Evolutionary conservation across 805 yeast species (phyloP).

Genomic region (Starmerella cellae): DNA sequence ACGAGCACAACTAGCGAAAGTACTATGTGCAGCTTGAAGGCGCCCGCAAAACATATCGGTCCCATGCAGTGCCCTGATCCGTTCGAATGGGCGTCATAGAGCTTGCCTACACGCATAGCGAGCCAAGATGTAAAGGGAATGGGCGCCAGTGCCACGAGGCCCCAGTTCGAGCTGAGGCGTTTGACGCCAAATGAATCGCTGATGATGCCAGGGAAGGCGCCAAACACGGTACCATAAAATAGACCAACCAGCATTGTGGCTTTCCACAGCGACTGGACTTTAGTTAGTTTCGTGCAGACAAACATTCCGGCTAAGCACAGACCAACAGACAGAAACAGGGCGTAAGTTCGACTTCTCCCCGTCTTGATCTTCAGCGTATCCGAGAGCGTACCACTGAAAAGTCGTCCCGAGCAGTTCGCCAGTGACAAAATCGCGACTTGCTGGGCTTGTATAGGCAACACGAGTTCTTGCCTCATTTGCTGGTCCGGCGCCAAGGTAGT

Average conservation of each 20-base stretch:
- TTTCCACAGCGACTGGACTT: conserved; percentile 31
- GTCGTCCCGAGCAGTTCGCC: conserved; percentile 53
- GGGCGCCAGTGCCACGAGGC: conserved; percentile 54
- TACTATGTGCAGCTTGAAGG: conserved; percentile 13
- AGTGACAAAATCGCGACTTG: conserved; percentile 64
- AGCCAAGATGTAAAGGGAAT: conserved; percentile 46
- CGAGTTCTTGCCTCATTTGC: conserved; percentile 1
- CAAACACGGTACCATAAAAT: conserved; percentile 61
- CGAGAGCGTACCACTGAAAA: conserved; percentile 49
- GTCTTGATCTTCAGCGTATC: conserved; percentile 42
- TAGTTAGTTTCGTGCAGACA: conserved; percentile 17
- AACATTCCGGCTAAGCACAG: conserved; percentile 41
- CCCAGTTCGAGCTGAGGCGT: conserved; percentile 61
- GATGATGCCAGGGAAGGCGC: conserved; percentile 62
- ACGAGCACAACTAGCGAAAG: conserved; percentile 6
- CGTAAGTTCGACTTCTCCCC: conserved; percentile 36
- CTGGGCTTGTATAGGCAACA: conserved; percentile 39
- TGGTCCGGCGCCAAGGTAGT: background rate
- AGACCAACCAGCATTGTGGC: conserved; percentile 50
- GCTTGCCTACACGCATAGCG: conserved; percentile 49
- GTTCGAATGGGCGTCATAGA: conserved; percentile 39
- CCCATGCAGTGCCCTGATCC: conserved; percentile 17
- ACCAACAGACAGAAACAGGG: conserved; percentile 40
- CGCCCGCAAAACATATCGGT: conserved; percentile 14
- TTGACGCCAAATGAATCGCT: conserved; percentile 61